A percentile compares a stretch with the other conserved stretches of the same genome.
Conservation (phyloP, 306 rosid genomes). For the Astragalus membranaceus region DNA sequence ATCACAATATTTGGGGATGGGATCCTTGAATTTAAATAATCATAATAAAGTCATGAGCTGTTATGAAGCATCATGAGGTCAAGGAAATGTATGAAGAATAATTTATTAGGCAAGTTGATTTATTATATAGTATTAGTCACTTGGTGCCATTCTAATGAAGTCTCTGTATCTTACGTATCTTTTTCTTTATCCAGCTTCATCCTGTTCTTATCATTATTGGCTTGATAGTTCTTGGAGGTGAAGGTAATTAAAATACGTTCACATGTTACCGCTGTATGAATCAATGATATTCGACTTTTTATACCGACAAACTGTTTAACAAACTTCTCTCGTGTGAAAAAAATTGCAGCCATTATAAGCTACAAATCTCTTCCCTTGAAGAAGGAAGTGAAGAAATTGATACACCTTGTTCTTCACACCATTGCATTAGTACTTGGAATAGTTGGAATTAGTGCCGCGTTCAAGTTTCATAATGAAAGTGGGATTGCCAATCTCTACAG, state of each 20-base stretch:
- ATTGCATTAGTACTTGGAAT: conserved; percentile 63
- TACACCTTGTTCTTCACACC: conserved; percentile 71
- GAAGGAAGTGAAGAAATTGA: conserved; percentile 73
- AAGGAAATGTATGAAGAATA: not conserved
- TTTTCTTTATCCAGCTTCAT: conserved; percentile 49
- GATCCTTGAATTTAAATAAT: not conserved
- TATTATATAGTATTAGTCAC: not conserved
- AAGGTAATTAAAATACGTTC: conserved; percentile 46
- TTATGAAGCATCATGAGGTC: not conserved
- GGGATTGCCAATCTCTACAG: conserved; percentile 80
- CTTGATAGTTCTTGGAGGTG: conserved; percentile 70
- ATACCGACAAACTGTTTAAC: not conserved
- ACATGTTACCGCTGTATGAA: conserved; percentile 8
- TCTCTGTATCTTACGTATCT: not conserved
- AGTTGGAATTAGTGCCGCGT: conserved; percentile 56
- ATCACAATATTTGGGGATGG: not conserved
- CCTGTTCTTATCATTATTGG: conserved; percentile 75
- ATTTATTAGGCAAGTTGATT: conserved; percentile 12
- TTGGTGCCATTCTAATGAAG: not conserved
- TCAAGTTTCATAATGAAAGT: conserved; percentile 71
- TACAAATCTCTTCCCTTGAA: conserved; percentile 57
- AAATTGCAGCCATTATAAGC: conserved; percentile 76
- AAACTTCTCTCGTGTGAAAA: not conserved
- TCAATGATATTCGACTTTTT: not conserved
- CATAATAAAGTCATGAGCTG: not conserved